Evolutionary conservation across 2,329 filamentous ascomycete genomes (phyloP).

Genomic region (Chaetomium strumarium): DNA sequence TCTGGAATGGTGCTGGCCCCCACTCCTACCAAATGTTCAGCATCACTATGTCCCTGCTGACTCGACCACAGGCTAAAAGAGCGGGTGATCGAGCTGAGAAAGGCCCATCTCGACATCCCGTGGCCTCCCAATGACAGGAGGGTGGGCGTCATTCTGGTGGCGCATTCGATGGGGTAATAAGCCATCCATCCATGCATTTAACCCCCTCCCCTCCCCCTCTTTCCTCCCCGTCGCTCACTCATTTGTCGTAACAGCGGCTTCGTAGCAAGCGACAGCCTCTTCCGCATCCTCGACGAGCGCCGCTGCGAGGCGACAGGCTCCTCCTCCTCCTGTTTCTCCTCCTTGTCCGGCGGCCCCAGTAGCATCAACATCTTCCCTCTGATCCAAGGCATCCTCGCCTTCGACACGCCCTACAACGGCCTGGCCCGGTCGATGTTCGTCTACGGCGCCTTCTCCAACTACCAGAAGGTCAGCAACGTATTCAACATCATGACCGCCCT

Average conservation of each 20-base stretch:
- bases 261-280: slow-evolving; percentile 74
- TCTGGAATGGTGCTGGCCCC: slow-evolving; percentile 37
- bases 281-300: slow-evolving; percentile 63
- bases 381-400: slow-evolving; percentile 73
- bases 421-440: slow-evolving; percentile 55
- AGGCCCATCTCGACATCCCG: slow-evolving; percentile 62
- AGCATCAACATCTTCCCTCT: slow-evolving; percentile 77
- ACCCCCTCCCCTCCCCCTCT: too few species aligned
- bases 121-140: slow-evolving; percentile 76
- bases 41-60: not conserved
- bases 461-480: slow-evolving; percentile 50
- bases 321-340: too few species aligned
- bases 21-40: not conserved
- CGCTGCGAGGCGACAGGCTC: too few species aligned
- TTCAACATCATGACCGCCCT: slow-evolving; percentile 54
- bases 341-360: too few species aligned
- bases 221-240: not conserved
- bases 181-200: too few species aligned
- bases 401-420: slow-evolving; percentile 79
- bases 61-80: slow-evolving; percentile 61
- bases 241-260: slow-evolving; percentile 60
- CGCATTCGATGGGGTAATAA: slow-evolving; percentile 70
- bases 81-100: slow-evolving; percentile 69
- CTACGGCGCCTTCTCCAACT: slow-evolving; percentile 55
- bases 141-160: slow-evolving; percentile 71